A percentile compares a stretch with the other conserved stretches of the same genome.
These are phyloP conservation scores for Neckera pumila DNA, from an alignment of 225 moss, liverwort and hornwort genomes.

Conservation along the genomic window DNA sequence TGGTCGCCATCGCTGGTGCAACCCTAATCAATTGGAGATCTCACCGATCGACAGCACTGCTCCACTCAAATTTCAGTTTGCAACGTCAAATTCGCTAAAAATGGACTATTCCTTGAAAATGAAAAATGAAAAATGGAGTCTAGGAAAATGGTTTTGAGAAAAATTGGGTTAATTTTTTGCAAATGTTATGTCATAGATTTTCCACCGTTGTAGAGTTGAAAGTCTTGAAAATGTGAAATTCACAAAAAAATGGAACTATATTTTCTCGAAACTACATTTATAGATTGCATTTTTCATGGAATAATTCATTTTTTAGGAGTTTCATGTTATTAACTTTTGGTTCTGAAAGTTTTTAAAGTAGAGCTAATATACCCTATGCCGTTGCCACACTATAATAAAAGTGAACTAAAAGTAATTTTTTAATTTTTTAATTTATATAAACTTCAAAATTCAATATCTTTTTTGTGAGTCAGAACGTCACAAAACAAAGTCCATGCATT, in stretches of 20 bases:
- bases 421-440: too few species aligned
- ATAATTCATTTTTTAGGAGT: background rate
- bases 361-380: too few species aligned
- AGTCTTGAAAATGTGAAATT: rapidly evolving
- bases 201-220: background rate
- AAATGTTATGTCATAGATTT: background rate
- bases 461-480: too few species aligned
- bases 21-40: background rate
- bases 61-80: background rate
- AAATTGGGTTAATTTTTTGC: background rate
- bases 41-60: background rate
- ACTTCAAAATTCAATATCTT: too few species aligned
- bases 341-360: background rate
- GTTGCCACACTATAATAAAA: too few species aligned
- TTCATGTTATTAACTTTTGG: too few species aligned
- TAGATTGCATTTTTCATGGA: background rate
- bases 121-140: background rate
- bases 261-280: background rate
- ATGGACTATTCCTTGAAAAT: background rate
- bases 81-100: background rate
- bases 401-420: too few species aligned
- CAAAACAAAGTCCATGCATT: too few species aligned
- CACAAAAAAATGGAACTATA: too few species aligned
- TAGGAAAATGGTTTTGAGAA: background rate
- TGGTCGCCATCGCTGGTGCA: background rate